Conservation (phyloP, 805 yeast species). For the Metschnikowia henanensis region DNA sequence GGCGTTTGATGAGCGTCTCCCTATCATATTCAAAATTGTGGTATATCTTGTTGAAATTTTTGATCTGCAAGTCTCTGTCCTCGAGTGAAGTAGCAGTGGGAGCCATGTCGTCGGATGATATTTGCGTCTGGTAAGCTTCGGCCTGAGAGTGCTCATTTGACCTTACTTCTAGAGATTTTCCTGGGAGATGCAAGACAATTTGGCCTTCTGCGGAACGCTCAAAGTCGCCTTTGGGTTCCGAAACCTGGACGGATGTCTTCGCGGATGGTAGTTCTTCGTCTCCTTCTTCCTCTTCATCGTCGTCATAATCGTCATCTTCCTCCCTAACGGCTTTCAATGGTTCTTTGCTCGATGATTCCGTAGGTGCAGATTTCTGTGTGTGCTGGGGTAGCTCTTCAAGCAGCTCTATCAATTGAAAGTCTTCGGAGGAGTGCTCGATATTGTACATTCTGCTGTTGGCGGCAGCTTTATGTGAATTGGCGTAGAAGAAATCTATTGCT, state of each 20-base stretch:
- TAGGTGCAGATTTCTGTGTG: not conserved
- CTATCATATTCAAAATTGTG: constrained; percentile 75
- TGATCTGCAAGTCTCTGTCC: constrained; percentile 49
- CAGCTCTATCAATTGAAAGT: constrained; percentile 34
- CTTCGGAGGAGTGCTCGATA: constrained; percentile 35
- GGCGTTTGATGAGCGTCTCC: constrained; percentile 72
- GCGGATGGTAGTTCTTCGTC: constrained; percentile 16
- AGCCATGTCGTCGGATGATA: constrained; percentile 11
- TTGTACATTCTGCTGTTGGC: constrained; percentile 13
- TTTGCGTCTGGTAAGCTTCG: constrained; percentile 11
- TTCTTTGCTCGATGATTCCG: not conserved
- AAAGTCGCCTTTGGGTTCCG: not conserved
- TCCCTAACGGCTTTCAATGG: constrained; percentile 9
- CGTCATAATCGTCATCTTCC: constrained; percentile 23
- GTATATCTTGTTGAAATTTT: constrained; percentile 69
- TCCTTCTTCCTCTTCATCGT: constrained; percentile 20
- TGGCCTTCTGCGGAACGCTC: constrained; percentile 30
- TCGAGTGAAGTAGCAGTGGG: constrained; percentile 21
- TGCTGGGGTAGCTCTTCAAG: constrained; percentile 20
- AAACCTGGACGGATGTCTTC: not conserved
- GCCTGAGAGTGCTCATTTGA: constrained; percentile 9
- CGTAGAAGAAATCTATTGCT: constrained; percentile 52
- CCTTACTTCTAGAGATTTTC: constrained; percentile 23
- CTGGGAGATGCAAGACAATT: constrained; percentile 35
- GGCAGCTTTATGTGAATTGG: constrained; percentile 12